phyloP scores from a whole-genome alignment of 805 yeast genomes.

The Cyberlindnera samutprakarnensis region DNA sequence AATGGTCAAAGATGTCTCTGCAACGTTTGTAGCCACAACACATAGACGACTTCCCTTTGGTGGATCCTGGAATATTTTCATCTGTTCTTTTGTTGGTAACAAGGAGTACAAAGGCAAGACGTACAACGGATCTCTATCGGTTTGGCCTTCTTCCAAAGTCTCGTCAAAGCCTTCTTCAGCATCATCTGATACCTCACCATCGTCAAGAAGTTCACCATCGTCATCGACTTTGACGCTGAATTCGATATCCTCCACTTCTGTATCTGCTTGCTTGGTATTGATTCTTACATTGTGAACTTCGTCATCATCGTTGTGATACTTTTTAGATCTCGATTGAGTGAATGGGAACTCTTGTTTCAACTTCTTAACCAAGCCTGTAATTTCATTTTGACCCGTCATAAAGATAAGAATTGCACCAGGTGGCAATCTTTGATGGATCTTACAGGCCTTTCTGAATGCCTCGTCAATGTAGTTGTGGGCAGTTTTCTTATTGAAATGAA shows the following conservation, averaged over 20 bases:
- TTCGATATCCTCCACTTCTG: conserved; percentile 87
- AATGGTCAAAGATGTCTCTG: conserved; percentile 94
- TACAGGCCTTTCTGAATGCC: conserved; percentile 75
- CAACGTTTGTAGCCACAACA: conserved; percentile 94
- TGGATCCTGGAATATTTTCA: conserved; percentile 82
- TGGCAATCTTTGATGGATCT: conserved; percentile 80
- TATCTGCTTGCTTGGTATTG: conserved; percentile 51
- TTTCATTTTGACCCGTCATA: conserved; percentile 93
- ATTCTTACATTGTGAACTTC: conserved; percentile 39
- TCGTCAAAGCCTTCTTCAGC: conserved; percentile 59
- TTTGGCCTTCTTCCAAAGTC: conserved; percentile 58
- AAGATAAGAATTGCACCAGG: conserved; percentile 91
- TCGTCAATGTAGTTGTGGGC: conserved; percentile 76
- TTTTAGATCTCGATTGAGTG: conserved; percentile 18
- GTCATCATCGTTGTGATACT: conserved; percentile 20
- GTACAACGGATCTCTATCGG: conserved; percentile 70
- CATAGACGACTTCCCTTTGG: conserved; percentile 84
- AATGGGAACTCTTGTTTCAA: conserved; percentile 65
- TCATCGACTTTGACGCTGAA: conserved; percentile 43
- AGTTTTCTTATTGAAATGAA: conserved; percentile 83
- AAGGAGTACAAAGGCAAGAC: conserved; percentile 90
- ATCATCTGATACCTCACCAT: conserved; percentile 29
- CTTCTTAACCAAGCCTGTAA: conserved; percentile 62
- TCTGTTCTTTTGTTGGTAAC: conserved; percentile 89
- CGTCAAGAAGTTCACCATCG: conserved; percentile 27